These are phyloP conservation scores for Amanita subjunquillea DNA, from an alignment of 768 basidiomycete genomes.

Conservation along the genomic window DNA sequence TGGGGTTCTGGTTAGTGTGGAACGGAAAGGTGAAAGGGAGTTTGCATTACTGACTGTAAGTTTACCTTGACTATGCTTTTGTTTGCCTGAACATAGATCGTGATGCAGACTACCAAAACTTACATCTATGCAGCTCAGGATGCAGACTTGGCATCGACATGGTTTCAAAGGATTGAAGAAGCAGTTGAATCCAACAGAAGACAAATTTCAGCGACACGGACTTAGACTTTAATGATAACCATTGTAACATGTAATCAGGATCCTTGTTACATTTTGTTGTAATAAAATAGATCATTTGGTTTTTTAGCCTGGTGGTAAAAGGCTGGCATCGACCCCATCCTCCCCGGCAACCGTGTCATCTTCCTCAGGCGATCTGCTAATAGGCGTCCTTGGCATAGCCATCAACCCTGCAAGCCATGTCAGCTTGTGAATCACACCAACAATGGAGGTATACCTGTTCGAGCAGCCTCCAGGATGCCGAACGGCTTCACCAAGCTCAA, in stretches of 20 bases:
- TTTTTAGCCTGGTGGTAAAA: conserved; percentile 85
- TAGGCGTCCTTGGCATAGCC: conserved; percentile 97
- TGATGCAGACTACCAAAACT: conserved; percentile 32
- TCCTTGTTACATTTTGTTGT: neutral
- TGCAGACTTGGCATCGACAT: conserved; percentile 19
- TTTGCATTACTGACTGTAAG: conserved; percentile 55
- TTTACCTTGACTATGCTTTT: neutral
- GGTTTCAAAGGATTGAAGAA: conserved; percentile 30
- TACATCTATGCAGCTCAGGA: conserved; percentile 32
- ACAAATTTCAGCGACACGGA: conserved; percentile 12
- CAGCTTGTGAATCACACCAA: neutral
- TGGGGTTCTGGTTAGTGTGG: conserved; percentile 33
- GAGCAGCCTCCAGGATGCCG: conserved; percentile 89
- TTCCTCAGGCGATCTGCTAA: conserved; percentile 51
- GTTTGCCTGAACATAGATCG: neutral
- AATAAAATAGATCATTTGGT: neutral
- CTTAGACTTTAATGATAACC: conserved; percentile 7
- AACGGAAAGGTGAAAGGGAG: conserved; percentile 44
- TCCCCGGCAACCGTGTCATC: conserved; percentile 34
- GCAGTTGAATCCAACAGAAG: conserved; percentile 12
- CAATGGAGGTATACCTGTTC: conserved; percentile 58
- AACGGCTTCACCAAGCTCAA: conserved; percentile 86
- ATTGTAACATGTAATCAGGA: neutral
- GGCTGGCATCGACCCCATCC: conserved; percentile 73
- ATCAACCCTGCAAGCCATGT: conserved; percentile 57